phyloP scores from a whole-genome alignment of 768 basidiomycete genomes.

The Candolleomyces aberdarensis region DNA sequence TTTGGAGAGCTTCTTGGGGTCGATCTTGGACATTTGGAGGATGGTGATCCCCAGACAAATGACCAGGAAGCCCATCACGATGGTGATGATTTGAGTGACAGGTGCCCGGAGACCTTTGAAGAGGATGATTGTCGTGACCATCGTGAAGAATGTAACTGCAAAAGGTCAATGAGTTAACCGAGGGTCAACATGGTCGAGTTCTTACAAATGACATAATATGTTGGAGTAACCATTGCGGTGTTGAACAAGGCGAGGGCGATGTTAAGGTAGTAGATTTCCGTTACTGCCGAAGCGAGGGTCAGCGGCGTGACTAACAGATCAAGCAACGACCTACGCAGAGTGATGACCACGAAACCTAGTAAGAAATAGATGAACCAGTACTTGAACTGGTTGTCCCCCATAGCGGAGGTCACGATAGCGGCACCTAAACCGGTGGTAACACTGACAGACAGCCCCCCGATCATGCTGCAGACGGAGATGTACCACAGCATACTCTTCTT shows the following conservation, averaged over 20 bases:
- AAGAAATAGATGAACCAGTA: constrained; percentile 92
- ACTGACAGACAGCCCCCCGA: constrained; percentile 92
- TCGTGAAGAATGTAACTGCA: constrained; percentile 78
- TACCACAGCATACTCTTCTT: constrained; percentile 95
- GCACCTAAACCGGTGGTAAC: constrained; percentile 93
- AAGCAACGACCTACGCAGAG: constrained; percentile 57
- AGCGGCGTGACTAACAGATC: constrained; percentile 5
- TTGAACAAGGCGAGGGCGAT: constrained; percentile 95
- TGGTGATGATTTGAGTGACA: constrained; percentile 76
- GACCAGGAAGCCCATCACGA: constrained; percentile 89
- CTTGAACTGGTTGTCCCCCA: constrained; percentile 87
- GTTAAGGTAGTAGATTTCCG: constrained; percentile 94
- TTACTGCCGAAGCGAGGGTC: constrained; percentile 42
- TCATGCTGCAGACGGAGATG: constrained; percentile 92
- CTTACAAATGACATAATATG: constrained; percentile 81
- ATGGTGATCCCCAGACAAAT: constrained; percentile 93
- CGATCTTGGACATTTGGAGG: constrained; percentile 93
- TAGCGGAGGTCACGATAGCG: constrained; percentile 77
- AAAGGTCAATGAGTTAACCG: constrained; percentile 10
- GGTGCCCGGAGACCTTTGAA: constrained; percentile 86
- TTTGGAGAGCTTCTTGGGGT: constrained; percentile 71
- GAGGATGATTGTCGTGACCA: constrained; percentile 83
- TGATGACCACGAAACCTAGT: constrained; percentile 76
- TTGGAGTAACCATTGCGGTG: constrained; percentile 84
- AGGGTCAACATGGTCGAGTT: constrained; percentile 19